Conservation (phyloP, 306 rosid genomes). For the Heteromeles arbutifolia region DNA sequence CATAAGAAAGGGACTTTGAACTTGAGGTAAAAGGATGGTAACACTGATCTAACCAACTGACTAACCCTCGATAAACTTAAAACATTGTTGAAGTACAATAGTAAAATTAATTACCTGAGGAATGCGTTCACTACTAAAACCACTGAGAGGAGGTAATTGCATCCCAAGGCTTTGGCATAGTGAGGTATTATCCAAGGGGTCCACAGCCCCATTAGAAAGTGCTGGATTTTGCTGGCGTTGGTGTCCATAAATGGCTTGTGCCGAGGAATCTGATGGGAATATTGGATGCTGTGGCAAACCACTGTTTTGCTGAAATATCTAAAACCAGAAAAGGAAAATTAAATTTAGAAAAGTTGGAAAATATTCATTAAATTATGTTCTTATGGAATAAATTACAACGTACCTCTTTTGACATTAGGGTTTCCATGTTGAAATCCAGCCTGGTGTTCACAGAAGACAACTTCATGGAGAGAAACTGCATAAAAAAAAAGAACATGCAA, state of each 20-base stretch:
- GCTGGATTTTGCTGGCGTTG: slow-evolving; percentile 45
- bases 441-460: slow-evolving; percentile 80
- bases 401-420: slow-evolving; percentile 74
- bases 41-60: not conserved
- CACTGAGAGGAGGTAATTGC: slow-evolving; percentile 54
- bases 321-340: slow-evolving; percentile 11
- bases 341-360: slow-evolving; percentile 18
- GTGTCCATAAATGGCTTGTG: slow-evolving; percentile 58
- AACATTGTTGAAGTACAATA: not conserved
- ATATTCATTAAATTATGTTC: not conserved
- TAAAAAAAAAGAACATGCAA: not conserved
- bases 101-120: slow-evolving; percentile 51
- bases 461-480: slow-evolving; percentile 94
- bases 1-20: not conserved
- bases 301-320: slow-evolving; percentile 65
- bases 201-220: slow-evolving; percentile 53
- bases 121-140: slow-evolving; percentile 19
- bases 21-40: not conserved
- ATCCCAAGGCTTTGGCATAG: slow-evolving; percentile 48
- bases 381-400: slow-evolving; percentile 12
- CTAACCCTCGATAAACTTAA: not conserved
- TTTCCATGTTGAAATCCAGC: slow-evolving; percentile 64
- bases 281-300: slow-evolving; percentile 49
- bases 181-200: slow-evolving; percentile 53
- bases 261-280: slow-evolving; percentile 68